Evolutionary conservation across 208 protist genomes (phyloP).

Genomic region (Histomonas meleagridis): DNA sequence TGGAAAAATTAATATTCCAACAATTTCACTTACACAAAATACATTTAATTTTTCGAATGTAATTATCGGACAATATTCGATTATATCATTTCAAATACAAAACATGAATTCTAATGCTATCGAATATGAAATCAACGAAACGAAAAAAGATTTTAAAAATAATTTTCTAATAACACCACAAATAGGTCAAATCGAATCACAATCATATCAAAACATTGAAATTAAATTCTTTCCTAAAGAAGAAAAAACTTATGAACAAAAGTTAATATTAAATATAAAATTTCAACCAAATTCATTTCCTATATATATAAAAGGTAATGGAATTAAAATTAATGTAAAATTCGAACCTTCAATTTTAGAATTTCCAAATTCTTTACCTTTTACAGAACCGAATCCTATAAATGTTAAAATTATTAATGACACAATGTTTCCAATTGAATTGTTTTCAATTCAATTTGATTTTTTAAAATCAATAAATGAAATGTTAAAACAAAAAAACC

Average conservation of each 20-base stretch:
- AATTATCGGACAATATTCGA: neutral
- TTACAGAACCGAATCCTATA: neutral
- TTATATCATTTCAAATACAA: neutral
- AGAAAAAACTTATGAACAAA: neutral
- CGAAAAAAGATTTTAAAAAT: neutral
- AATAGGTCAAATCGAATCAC: neutral
- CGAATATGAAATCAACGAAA: neutral
- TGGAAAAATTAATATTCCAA: neutral
- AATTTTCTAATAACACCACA: neutral
- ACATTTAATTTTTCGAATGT: neutral
- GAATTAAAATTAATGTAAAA: neutral
- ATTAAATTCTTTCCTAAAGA: neutral
- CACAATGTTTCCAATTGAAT: neutral
- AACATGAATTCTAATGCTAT: neutral
- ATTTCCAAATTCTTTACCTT: neutral
- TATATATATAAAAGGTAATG: neutral
- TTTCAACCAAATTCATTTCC: neutral
- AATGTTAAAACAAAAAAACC: neutral
- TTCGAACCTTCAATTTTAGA: neutral
- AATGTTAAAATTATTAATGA: neutral
- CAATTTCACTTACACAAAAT: neutral
- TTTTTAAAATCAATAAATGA: neutral
- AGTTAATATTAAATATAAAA: neutral
- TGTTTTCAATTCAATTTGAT: conserved; percentile 26
- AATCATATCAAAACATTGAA: neutral